Evolutionary conservation across 352 stramenopile genomes (phyloP).

Genomic region (Pythium plurisporium): DNA sequence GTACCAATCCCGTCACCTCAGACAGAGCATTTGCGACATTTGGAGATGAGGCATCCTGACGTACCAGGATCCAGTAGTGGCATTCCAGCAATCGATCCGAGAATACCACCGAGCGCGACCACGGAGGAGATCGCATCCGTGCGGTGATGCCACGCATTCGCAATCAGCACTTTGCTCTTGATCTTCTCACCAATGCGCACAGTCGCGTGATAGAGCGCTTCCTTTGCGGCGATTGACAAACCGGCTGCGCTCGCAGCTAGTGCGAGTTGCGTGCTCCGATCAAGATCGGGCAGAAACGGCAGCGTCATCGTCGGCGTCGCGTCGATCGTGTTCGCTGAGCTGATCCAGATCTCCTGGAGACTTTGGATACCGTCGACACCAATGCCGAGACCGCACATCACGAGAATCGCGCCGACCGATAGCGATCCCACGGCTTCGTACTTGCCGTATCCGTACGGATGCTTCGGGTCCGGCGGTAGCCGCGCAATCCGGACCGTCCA

Average conservation of each 20-base stretch:
- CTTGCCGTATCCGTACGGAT: constrained; percentile 89
- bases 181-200: constrained; percentile 87
- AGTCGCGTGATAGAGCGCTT: constrained; percentile 93
- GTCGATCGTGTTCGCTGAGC: constrained; percentile 13
- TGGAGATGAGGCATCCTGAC: neutral
- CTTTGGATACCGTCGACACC: constrained; percentile 67
- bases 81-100: constrained; percentile 63
- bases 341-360: constrained; percentile 63
- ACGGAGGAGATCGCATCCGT: constrained; percentile 90
- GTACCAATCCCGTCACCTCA: too few species aligned
- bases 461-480: constrained; percentile 92
- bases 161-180: constrained; percentile 94
- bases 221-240: constrained; percentile 92
- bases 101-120: constrained; percentile 72
- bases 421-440: constrained; percentile 87
- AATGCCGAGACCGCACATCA: constrained; percentile 67
- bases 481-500: constrained; percentile 90
- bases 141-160: constrained; percentile 96
- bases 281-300: constrained; percentile 52
- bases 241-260: constrained; percentile 82
- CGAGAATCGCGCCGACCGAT: constrained; percentile 80
- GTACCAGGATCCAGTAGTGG: constrained; percentile 70
- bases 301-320: constrained; percentile 35
- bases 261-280: constrained; percentile 48
- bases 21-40: too few species aligned